Base-by-base conservation (phyloP, 805 yeast genomes). In the Candida corydali region DNA sequence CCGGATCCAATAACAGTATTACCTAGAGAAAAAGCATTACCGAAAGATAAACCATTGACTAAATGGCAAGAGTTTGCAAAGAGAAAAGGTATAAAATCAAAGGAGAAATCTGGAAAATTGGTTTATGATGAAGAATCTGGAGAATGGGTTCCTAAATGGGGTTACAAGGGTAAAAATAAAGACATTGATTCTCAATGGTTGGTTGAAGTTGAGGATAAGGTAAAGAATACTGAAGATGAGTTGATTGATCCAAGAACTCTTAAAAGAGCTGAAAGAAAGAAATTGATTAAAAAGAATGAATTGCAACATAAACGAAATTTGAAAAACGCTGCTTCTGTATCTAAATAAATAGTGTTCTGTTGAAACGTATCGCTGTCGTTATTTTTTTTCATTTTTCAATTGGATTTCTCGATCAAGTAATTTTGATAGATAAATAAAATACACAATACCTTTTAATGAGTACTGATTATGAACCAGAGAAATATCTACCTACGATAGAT, bases 81-180 rank as follows among this genome's bases (percentile, higher is more conserved):
- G 41, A 86, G 78, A 74, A 93, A 93, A 68, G 98, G 98, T 54
- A 93, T 93, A 59, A 72, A 83, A 63, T 76, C 94, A 65, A 89
- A 86, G 72, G 86, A 85, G 42, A 88, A 82, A 59, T 81, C 85
- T 19, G 96, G 95, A 32, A 93, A 86, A 65, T 70, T 82, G 76
- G 87, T 86, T 1, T 93, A 68, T 51, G 96, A 93, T 61, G 98
- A 93, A 61, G 93, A 76, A 22, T 65, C 76, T 20, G 89, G 91
- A 35, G 89, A 88, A 63, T 93, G 98, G 98, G 96, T 83, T 43
- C 91, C 95, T 51, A 91, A 88, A 63, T 93, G 98, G 98, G 99
- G 99, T 42, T 91, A 83, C 69, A 82, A 84, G 47, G 98, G 98
- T 54, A 78, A 79, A 63, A 93, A 93, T 64, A 91, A 93, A 66